Conservation (phyloP, 805 yeast species). For the Lipomyces mesembrius region DNA sequence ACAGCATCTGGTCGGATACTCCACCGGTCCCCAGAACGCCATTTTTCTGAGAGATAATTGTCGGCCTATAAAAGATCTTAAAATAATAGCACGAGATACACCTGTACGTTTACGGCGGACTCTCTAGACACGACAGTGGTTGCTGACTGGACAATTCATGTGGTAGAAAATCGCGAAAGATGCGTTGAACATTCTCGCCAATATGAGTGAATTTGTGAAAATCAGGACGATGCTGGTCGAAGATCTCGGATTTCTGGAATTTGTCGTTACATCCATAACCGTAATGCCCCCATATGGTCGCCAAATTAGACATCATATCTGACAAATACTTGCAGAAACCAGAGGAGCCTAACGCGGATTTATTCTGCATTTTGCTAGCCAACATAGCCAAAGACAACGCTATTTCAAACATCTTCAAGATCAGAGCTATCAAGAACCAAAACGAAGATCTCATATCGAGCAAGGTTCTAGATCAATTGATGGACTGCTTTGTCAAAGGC, state of each 20-base stretch:
- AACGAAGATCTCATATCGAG: slow-evolving; percentile 18
- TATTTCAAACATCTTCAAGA: slow-evolving; percentile 44
- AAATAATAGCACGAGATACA: slow-evolving; percentile 56
- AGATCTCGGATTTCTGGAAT: slow-evolving; percentile 58
- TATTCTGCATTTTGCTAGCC: slow-evolving; percentile 80
- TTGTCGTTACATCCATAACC: slow-evolving; percentile 43
- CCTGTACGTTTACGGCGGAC: slow-evolving; percentile 19
- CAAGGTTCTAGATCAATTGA: slow-evolving; percentile 67
- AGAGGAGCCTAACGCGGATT: slow-evolving; percentile 71
- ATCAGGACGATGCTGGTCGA: slow-evolving; percentile 68
- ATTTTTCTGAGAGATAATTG: slow-evolving; percentile 73
- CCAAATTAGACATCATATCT: slow-evolving; percentile 49
- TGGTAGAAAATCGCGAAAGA: slow-evolving; percentile 38
- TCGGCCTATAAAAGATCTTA: slow-evolving; percentile 74
- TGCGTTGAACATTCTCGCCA: slow-evolving; percentile 78
- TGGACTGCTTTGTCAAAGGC: slow-evolving; percentile 90
- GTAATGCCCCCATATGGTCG: slow-evolving; percentile 47
- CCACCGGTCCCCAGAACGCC: slow-evolving; percentile 68
- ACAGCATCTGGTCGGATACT: slow-evolving; percentile 79
- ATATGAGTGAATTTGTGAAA: slow-evolving; percentile 71
- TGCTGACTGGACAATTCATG: neutral
- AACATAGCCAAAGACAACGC: slow-evolving; percentile 81
- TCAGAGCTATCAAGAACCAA: slow-evolving; percentile 14
- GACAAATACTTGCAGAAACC: slow-evolving; percentile 48
- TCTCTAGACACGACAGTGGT: neutral